Base-by-base conservation (phyloP, 306 rosid genomes). In the Rubus idaeus region DNA sequence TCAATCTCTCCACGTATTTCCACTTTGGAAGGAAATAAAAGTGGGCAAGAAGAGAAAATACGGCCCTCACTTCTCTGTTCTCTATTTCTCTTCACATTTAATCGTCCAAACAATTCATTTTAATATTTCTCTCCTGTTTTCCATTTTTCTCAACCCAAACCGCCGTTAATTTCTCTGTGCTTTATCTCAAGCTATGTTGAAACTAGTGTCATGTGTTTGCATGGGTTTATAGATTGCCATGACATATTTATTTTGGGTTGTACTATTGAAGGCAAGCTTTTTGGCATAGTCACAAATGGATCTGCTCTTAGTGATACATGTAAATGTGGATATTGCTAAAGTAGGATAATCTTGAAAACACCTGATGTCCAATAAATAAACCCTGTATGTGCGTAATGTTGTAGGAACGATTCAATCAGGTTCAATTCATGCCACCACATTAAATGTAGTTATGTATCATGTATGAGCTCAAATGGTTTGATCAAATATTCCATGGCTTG, bases 181-280 rank as follows among this genome's bases (percentile, higher is more conserved):
- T 20, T 71, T 37, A 51, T 76, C 68, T 44, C 49, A 47, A 56
- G 47, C 6, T 21, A 72, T 70, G 65, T 30, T 75, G 37, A 42
- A 63, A 42, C 40, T 12, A 35, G 60, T 52, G 41, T 8, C 23
- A 50, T 10, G 73, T 53, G 44, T 71, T 23, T 56, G 26, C 64
- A 37, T 20, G 23, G 16, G 17, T 65, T 73, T 51, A 4, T 79
- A 45, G 39, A 55, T n/a, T 41, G 37, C 14, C 53, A 47, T 45
- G 62, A 3, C 35, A 26, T 55, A 26, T 3, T 68, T 56, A 14
- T 55, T n/a, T 21, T 60, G 40, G 44, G 10, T 60, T 45, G 26
- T 62, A 62, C 20, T 13, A 56, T 2, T 6, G 62, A 56, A 56
- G 62, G 10, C 30, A 56, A 7, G 62, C 62, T 6, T n/a, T 56